Conservation (phyloP, 1,284 basidiomycete genomes). For the Fomitopsis pinicola region DNA sequence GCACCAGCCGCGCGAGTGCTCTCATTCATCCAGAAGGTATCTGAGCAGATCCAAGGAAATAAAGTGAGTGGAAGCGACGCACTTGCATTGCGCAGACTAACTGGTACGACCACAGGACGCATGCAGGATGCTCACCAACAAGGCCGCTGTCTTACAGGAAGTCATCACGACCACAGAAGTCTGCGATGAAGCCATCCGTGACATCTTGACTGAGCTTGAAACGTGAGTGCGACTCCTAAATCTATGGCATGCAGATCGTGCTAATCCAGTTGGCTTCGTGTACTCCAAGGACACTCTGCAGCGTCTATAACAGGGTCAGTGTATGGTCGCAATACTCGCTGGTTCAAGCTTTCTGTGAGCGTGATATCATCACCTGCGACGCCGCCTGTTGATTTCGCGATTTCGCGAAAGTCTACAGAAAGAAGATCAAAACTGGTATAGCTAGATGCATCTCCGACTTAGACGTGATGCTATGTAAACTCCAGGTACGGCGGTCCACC, state of each 20-base stretch:
- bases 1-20: background rate
- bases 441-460: constrained; percentile 38
- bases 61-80: background rate
- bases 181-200: constrained; percentile 34
- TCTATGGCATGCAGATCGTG: background rate
- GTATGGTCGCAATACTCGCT: background rate
- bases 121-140: constrained; percentile 34
- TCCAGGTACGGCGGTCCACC: constrained; percentile 22
- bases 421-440: constrained; percentile 41
- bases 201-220: constrained; percentile 38
- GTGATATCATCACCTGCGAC: no score
- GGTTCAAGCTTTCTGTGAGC: background rate
- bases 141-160: constrained; percentile 35
- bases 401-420: constrained; percentile 34
- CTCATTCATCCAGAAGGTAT: background rate
- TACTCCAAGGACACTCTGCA: constrained; percentile 32
- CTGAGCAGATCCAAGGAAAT: background rate
- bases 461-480: constrained; percentile 33
- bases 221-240: constrained; percentile 28
- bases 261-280: background rate
- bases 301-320: background rate
- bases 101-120: background rate
- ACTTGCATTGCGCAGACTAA: background rate
- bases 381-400: background rate
- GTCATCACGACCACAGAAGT: constrained; percentile 30